Conservation (phyloP, 768 basidiomycete species). For the Mycena rosella region DNA sequence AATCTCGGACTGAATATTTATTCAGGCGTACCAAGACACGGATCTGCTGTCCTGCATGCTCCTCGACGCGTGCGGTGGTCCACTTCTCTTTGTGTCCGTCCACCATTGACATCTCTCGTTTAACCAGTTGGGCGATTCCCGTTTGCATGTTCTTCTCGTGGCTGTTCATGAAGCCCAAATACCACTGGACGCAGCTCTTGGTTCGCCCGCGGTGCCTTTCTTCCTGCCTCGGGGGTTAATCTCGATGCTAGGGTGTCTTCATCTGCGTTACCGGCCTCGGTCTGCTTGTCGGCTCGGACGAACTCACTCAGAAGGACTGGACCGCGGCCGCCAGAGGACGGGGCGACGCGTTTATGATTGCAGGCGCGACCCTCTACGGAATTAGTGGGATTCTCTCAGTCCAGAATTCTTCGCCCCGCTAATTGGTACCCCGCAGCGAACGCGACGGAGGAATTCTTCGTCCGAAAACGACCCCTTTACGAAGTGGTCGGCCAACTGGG, state of each 20-base stretch:
- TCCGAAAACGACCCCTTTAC: slow-evolving; percentile 82
- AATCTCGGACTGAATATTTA: slow-evolving; percentile 8
- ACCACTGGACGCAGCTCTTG: slow-evolving; percentile 87
- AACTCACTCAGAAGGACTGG: slow-evolving; percentile 83
- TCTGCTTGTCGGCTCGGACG: slow-evolving; percentile 83
- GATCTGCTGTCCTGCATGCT: slow-evolving; percentile 91
- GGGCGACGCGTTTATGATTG: slow-evolving; percentile 90
- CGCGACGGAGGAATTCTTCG: slow-evolving; percentile 90
- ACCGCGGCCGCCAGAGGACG: slow-evolving; percentile 73
- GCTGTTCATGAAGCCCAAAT: slow-evolving; percentile 83
- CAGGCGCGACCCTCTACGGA: slow-evolving; percentile 88
- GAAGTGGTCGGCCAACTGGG: slow-evolving; percentile 91
- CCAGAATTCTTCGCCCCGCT: slow-evolving; percentile 10
- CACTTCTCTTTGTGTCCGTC: not conserved
- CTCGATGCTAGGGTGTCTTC: slow-evolving; percentile 67
- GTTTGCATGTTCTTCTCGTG: slow-evolving; percentile 87
- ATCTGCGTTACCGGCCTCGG: slow-evolving; percentile 84
- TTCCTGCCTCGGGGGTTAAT: not conserved
- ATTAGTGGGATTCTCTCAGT: slow-evolving; percentile 68
- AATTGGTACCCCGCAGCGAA: slow-evolving; percentile 65
- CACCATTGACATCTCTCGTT: slow-evolving; percentile 17
- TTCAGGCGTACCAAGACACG: slow-evolving; percentile 86
- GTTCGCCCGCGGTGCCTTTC: slow-evolving; percentile 53
- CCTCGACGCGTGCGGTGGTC: slow-evolving; percentile 77
- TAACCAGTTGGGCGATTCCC: slow-evolving; percentile 87